Evolutionary conservation across 2,329 filamentous ascomycete species (phyloP).

Genomic region (Hymenoscyphus albidus): DNA sequence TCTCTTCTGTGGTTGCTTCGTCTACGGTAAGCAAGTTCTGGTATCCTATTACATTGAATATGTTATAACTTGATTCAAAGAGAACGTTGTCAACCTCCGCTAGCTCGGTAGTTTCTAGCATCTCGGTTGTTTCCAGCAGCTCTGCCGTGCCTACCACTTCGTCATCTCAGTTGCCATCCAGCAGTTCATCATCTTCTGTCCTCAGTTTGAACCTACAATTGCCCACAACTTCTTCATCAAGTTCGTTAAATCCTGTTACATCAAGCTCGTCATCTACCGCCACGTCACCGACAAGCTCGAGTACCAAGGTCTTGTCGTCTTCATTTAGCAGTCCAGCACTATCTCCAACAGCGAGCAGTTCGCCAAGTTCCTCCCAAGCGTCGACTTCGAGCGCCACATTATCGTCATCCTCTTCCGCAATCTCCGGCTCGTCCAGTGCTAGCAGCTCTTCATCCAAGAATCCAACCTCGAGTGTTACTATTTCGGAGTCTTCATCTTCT

Average conservation of each 20-base stretch:
- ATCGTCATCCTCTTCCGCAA: neutral
- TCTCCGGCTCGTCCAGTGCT: neutral
- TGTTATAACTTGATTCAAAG: neutral
- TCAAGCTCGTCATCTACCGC: neutral
- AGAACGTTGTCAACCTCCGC: neutral
- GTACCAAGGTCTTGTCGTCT: neutral
- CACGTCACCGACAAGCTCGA: neutral
- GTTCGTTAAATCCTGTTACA: neutral
- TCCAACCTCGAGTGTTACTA: no score
- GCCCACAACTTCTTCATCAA: neutral
- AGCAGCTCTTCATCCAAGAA: neutral
- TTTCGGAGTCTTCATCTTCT: neutral
- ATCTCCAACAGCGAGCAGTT: neutral
- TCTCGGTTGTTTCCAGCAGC: neutral
- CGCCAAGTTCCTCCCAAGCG: neutral
- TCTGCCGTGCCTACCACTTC: neutral
- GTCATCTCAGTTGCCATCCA: neutral
- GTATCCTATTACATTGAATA: neutral
- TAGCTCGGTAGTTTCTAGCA: neutral
- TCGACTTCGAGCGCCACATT: neutral
- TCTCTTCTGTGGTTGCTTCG: constrained; percentile 13
- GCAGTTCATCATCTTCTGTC: neutral
- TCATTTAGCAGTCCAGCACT: neutral
- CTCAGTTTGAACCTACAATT: neutral
- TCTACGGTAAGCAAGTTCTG: constrained; percentile 12